Evolutionary conservation across 2,329 filamentous ascomycete genomes (phyloP).

Genomic region (Leptosphaerulina australis): DNA sequence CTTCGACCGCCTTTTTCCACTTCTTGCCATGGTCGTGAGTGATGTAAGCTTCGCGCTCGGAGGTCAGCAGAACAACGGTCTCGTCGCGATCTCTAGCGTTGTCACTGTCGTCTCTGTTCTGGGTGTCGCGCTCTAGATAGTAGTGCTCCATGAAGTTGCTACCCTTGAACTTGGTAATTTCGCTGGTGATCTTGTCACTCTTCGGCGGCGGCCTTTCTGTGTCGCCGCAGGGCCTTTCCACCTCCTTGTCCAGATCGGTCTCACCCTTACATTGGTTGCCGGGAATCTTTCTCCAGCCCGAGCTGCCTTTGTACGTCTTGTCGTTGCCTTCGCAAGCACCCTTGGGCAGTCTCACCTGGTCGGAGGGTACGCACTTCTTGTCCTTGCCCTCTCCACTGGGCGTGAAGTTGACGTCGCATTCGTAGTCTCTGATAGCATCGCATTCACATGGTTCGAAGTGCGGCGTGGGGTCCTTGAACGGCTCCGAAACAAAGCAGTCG

Average conservation of each 20-base stretch:
- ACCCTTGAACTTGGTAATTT: conserved; percentile 67
- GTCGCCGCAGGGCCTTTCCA: conserved; percentile 78
- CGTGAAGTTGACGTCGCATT: conserved; percentile 94
- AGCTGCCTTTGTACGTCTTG: conserved; percentile 80
- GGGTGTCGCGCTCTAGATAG: conserved; percentile 76
- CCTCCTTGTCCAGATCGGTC: conserved; percentile 53
- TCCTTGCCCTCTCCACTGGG: conserved; percentile 55
- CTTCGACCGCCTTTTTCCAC: conserved; percentile 76
- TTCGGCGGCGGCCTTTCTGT: conserved; percentile 58
- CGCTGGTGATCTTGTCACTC: conserved; percentile 69
- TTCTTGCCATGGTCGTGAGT: conserved; percentile 86
- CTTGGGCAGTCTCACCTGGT: conserved; percentile 68
- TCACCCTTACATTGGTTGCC: conserved; percentile 57
- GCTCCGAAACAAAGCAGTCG: conserved; percentile 84
- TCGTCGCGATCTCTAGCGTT: conserved; percentile 72
- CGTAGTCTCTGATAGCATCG: conserved; percentile 77
- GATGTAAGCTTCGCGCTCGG: conserved; percentile 69
- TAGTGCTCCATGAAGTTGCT: conserved; percentile 62
- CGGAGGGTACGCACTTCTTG: conserved; percentile 70
- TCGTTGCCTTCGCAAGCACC: conserved; percentile 74
- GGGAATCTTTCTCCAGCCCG: conserved; percentile 90
- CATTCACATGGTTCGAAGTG: conserved; percentile 80
- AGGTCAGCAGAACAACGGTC: conserved; percentile 68
- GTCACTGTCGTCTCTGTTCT: conserved; percentile 74
- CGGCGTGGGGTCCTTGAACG: conserved; percentile 79